Conservation (phyloP, 495 filamentous ascomycete species). For the Daldinia vernicosa region DNA sequence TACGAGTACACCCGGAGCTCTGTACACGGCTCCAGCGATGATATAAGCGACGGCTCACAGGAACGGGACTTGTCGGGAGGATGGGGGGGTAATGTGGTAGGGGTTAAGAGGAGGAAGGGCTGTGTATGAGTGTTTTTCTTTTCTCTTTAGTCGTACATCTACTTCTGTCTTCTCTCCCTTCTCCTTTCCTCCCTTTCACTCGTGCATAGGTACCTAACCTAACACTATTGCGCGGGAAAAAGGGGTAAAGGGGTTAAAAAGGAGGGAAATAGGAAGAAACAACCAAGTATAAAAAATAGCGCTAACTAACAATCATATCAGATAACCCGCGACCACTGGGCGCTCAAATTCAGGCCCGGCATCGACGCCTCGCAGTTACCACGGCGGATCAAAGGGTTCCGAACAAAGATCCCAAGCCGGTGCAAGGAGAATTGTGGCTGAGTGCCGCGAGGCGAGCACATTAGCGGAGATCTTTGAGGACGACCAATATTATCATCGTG, state of each 20-base stretch:
- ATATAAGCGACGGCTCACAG: not conserved
- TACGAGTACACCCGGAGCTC: not conserved
- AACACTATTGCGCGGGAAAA: not conserved
- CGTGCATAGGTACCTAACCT: not conserved
- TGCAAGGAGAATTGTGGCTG: conserved; percentile 10
- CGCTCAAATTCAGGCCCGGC: conserved; percentile 25
- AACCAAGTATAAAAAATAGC: not conserved
- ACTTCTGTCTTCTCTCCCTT: not conserved
- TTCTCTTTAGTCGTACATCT: not conserved
- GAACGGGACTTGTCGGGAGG: not conserved
- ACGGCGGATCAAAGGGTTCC: conserved; percentile 21
- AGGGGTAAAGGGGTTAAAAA: not conserved
- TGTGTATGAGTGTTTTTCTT: conserved; percentile 30
- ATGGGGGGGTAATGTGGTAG: conserved; percentile 24
- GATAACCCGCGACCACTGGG: conserved; percentile 28
- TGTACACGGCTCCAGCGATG: not conserved
- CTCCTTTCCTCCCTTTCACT: not conserved
- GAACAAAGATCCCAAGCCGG: conserved; percentile 20
- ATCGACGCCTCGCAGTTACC: conserved; percentile 29
- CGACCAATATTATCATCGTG: not conserved
- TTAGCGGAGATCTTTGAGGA: not conserved
- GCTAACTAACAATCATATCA: not conserved
- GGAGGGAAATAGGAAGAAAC: not conserved
- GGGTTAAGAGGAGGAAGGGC: conserved; percentile 24
- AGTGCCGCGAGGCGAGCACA: not conserved